phyloP scores from a whole-genome alignment of 2,329 filamentous ascomycete species.

The Exophiala sp. region DNA sequence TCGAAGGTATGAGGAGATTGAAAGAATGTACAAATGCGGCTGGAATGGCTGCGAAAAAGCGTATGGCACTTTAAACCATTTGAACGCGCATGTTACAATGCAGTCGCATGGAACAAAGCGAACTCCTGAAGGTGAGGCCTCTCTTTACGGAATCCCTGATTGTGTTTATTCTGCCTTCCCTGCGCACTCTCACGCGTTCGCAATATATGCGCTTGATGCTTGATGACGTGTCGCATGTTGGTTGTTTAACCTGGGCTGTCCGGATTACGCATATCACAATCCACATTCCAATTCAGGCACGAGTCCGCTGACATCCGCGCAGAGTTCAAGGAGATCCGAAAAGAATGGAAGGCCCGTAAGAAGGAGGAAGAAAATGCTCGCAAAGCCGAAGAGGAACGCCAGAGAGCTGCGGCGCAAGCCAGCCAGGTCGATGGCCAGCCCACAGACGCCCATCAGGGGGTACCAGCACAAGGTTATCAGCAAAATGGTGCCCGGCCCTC shows the following conservation, averaged over 20 bases:
- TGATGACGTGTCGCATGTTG: too few relatives aligned
- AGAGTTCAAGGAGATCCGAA: conserved; percentile 99
- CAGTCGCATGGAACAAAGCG: conserved; percentile 92
- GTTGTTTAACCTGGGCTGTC: too few relatives aligned
- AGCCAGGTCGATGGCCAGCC: conserved; percentile 47
- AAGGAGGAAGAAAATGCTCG: conserved; percentile 93
- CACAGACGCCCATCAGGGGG: conserved; percentile 39
- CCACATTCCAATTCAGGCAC: too few relatives aligned
- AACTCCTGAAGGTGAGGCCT: conserved; percentile 82
- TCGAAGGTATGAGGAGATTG: conserved; percentile 93
- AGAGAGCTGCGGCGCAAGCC: conserved; percentile 52
- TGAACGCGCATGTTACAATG: conserved; percentile 99
- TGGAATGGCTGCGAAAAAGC: conserved; percentile 99
- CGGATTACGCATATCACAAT: too few relatives aligned
- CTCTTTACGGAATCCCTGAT: not conserved
- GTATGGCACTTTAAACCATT: conserved; percentile 92
- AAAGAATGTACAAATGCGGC: conserved; percentile 99
- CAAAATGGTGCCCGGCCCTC: conserved; percentile 54
- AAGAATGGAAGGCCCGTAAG: conserved; percentile 98
- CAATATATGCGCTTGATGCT: too few relatives aligned
- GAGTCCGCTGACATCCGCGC: too few relatives aligned
- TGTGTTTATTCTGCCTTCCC: not conserved
- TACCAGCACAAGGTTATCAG: conserved; percentile 39
- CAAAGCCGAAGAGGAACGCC: conserved; percentile 82
- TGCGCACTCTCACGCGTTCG: too few relatives aligned